Base-by-base conservation (phyloP, 192 early-diverging fungal species). In the Geosiphon pyriformis region DNA sequence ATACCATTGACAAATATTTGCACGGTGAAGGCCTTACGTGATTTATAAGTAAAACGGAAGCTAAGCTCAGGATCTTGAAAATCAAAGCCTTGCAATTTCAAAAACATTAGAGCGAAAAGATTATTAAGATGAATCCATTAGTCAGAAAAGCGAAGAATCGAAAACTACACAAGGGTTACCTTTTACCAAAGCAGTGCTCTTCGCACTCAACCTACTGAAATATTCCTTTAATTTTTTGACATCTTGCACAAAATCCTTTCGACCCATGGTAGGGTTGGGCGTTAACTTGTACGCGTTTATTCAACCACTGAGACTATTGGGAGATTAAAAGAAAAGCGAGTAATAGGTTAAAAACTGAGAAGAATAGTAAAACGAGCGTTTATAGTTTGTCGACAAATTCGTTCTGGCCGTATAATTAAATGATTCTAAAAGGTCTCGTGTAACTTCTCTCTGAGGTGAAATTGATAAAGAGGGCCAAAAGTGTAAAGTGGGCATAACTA, bases 31-130 rank as follows among this genome's bases (percentile, higher is more conserved):
- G 69, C 34, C 56, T 64, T 70, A 27, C 69, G 48, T 22, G 25
- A 12, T 18, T 51, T 62, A 25, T 62, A 64, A 23, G 18, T 11
- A 31, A 70, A 70, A 23, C 26, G 48, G 15, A 70, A 70, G 3
- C 52, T 70, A 46, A 70, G 54, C 23, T 70, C 69, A 17, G 69
- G 69, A 54, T 70, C 69, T 30, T 65, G 69, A 49, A 70, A 70
- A 48, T 70, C 62, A 58, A 70, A 70, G 17, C 30, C 69, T 70
- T 54, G 25, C 20, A 26, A 65, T 37, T n/a, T 56, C 3, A 66
- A 30, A 27, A 55, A 29, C 18, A 18, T 42, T 34, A 18, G 20
- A 25, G 37, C 33, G 33, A n/a, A 35, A 49, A 58, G 29, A 25
- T n/a, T 34, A 25, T 33, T 8, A 30, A 11, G 6, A 8, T 30